Percentiles rank a stretch among this genome's conserved stretches.
These are phyloP conservation scores for Parastagonospora nodorum DNA, from an alignment of 2,329 filamentous ascomycete species.

Conservation along the genomic window DNA sequence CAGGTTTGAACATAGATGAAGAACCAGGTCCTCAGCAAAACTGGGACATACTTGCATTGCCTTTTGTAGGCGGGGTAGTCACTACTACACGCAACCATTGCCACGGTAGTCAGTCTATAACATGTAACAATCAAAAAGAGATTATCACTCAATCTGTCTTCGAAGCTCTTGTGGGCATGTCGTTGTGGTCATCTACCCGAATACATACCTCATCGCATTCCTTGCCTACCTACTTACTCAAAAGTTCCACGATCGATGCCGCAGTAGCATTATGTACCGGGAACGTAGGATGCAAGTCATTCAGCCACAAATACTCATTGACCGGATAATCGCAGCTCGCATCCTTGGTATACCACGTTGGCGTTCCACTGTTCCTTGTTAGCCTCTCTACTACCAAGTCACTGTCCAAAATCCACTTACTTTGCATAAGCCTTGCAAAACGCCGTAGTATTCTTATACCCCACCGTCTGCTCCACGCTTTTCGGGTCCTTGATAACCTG, in stretches of 20 bases:
- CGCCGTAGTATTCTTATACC: slow-evolving; percentile 60
- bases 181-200: too few species aligned
- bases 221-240: slow-evolving; percentile 7
- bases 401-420: slow-evolving; percentile 21
- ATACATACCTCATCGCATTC: too few species aligned
- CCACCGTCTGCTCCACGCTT: slow-evolving; percentile 56
- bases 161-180: too few species aligned
- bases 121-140: too few species aligned
- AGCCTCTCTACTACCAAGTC: slow-evolving; percentile 1
- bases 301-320: slow-evolving; percentile 69
- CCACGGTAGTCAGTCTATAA: too few species aligned
- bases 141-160: too few species aligned
- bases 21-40: too few species aligned
- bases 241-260: slow-evolving; percentile 37
- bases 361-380: slow-evolving; percentile 39
- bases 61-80: too few species aligned
- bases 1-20: too few species aligned
- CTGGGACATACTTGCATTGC: too few species aligned
- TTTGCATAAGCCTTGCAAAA: slow-evolving; percentile 62
- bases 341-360: slow-evolving; percentile 45
- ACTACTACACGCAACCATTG: too few species aligned
- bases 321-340: slow-evolving; percentile 59
- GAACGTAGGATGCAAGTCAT: slow-evolving; percentile 67
- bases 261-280: slow-evolving; percentile 66
- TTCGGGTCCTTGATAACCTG: slow-evolving; percentile 59